Evolutionary conservation across 306 rosid genomes (phyloP).

Genomic region (Arachis stenosperma): DNA sequence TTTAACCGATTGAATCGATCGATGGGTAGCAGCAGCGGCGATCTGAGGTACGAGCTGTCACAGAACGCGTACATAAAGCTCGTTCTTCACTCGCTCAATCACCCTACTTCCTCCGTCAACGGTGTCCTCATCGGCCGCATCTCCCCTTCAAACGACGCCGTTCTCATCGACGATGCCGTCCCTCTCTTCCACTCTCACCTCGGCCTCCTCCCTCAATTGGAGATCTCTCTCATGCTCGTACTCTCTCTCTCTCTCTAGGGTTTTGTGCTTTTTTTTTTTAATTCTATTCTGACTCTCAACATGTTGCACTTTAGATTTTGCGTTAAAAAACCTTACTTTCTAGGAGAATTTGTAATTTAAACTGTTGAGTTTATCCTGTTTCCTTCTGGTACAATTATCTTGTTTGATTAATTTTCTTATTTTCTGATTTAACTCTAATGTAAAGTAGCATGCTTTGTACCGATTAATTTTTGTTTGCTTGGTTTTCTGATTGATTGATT

Average conservation of each 20-base stretch:
- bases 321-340: no score
- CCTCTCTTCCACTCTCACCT: conserved; percentile 93
- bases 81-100: conserved; percentile 79
- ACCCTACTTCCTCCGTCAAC: conserved; percentile 87
- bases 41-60: conserved; percentile 68
- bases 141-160: conserved; percentile 63
- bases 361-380: not conserved
- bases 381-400: no score
- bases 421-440: no score
- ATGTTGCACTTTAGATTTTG: not conserved
- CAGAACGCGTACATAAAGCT: conserved; percentile 90
- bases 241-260: conserved; percentile 10
- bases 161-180: conserved; percentile 81
- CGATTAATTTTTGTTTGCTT: no score
- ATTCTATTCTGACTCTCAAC: not conserved
- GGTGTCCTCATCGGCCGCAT: conserved; percentile 84
- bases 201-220: conserved; percentile 93
- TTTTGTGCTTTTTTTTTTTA: not conserved
- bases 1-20: no score
- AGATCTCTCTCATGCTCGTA: conserved; percentile 94
- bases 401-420: no score
- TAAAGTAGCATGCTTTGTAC: no score
- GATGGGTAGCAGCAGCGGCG: conserved; percentile 66
- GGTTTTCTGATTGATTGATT: not conserved
- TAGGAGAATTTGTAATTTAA: not conserved